Evolutionary conservation across 1,284 basidiomycete species (phyloP).

Genomic region (Ganoderma boninense): DNA sequence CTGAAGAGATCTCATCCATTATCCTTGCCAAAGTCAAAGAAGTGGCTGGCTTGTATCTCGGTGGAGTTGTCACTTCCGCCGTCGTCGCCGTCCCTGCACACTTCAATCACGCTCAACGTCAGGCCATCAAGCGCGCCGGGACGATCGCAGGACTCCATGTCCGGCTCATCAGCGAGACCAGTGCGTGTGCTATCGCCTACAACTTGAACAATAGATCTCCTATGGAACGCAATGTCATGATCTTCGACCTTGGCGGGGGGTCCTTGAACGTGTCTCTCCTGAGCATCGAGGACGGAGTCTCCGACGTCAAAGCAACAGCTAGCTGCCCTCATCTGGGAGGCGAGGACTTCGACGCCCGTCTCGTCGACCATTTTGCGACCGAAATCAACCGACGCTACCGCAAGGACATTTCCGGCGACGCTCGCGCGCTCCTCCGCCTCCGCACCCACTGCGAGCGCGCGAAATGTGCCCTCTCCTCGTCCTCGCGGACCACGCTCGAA

Average conservation of each 20-base stretch:
- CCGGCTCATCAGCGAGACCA: slow-evolving; percentile 96
- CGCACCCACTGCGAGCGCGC: slow-evolving; percentile 98
- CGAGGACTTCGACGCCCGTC: slow-evolving; percentile 96
- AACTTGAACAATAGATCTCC: slow-evolving; percentile 90
- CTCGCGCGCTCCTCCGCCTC: slow-evolving; percentile 95
- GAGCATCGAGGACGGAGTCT: slow-evolving; percentile 98
- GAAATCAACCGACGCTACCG: slow-evolving; percentile 99
- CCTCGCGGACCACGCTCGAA: slow-evolving; percentile 95
- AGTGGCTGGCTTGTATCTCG: slow-evolving; percentile 96
- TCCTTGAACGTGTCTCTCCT: slow-evolving; percentile 99
- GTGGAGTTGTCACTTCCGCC: slow-evolving; percentile 83
- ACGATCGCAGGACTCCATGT: slow-evolving; percentile 91
- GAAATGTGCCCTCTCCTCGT: slow-evolving; percentile 97
- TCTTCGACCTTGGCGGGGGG: slow-evolving; percentile 98
- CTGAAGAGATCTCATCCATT: slow-evolving; percentile 98
- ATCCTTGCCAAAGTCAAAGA: slow-evolving; percentile 98
- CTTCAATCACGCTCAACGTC: slow-evolving; percentile 97
- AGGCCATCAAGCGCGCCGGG: slow-evolving; percentile 95
- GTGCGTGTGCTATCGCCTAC: slow-evolving; percentile 94
- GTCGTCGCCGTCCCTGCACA: slow-evolving; percentile 96
- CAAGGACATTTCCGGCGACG: slow-evolving; percentile 91
- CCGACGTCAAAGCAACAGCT: slow-evolving; percentile 98
- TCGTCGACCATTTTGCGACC: slow-evolving; percentile 97
- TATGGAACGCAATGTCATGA: slow-evolving; percentile 92
- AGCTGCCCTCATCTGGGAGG: slow-evolving; percentile 99